Base-by-base conservation (phyloP, 768 basidiomycete species). In the Suillus alpinus region DNA sequence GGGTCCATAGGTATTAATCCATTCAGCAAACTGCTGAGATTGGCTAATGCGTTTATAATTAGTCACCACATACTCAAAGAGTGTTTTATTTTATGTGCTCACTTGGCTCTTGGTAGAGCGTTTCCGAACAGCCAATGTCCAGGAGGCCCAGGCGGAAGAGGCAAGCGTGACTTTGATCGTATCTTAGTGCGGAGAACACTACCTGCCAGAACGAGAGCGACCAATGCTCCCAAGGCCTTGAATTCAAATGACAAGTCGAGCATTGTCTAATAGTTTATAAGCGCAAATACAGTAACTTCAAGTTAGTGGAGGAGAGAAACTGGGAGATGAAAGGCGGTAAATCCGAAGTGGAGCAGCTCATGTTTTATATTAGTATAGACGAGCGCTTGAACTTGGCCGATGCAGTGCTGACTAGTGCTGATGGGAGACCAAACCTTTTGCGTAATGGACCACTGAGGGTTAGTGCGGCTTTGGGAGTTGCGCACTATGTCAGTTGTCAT, bases 1-100 rank as follows among this genome's bases (percentile, higher is more conserved):
- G 0, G 86, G 83, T 0, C 87, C 87, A 62, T 88, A 88, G 63
- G 80, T 68, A 66, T 85, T 78, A 7, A 82, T 80, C 82, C 85
- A 86, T 63, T 83, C 78, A 40, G 84, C 81, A 58, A 86, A 87
- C 23, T 73, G 71, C n/a, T 75, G 71, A 4, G 73, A 73, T 58
- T 69, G 72, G 29, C 72, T 73, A 34, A 20, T 18, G 6, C 10
- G 14, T 20, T 9, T n/a, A 29, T 4, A 23, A 20, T 37, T 13
- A 40, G 41, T 12, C 12, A n/a, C 10, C 14, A 9, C 7, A 14
- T 13, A 26, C 8, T 12, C n/a, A 0, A 8, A 8, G n/a, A 29
- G 29, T 18, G 12, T 23, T 23, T 0, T 34, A 31, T 32, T n/a
- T 8, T 36, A 6, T 39, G 10, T 18, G 60, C 73, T 26, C 61